phyloP scores from a whole-genome alignment of 768 basidiomycete species.

The Trametes maxima region DNA sequence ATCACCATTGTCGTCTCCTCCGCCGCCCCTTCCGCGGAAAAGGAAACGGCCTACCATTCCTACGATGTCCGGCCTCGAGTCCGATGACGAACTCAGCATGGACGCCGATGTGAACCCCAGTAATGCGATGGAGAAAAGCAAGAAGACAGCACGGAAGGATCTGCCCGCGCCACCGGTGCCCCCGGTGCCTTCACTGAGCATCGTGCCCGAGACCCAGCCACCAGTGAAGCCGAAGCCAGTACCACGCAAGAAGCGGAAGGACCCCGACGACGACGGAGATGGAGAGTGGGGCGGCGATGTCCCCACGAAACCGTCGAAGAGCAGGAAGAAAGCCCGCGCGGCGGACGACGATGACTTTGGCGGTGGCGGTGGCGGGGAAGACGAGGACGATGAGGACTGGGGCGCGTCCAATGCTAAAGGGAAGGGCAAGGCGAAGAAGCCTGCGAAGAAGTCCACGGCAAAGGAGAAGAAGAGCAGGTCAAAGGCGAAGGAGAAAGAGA shows the following conservation, averaged over 20 bases:
- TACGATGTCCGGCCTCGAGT: background rate
- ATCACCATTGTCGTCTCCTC: slow-evolving; percentile 18
- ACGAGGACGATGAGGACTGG: slow-evolving; percentile 27
- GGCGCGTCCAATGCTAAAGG: slow-evolving; percentile 24
- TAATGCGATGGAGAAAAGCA: background rate
- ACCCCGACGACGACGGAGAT: slow-evolving; percentile 17
- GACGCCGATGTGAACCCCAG: background rate
- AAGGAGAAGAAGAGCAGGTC: slow-evolving; percentile 23
- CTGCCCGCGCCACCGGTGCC: slow-evolving; percentile 7
- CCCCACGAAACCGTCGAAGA: slow-evolving; percentile 21
- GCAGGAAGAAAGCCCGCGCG: slow-evolving; percentile 23
- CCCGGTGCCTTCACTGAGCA: slow-evolving; percentile 3
- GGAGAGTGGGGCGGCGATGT: slow-evolving; percentile 21
- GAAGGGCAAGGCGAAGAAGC: slow-evolving; percentile 25
- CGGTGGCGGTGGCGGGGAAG: slow-evolving; percentile 20
- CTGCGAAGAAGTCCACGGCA: slow-evolving; percentile 7
- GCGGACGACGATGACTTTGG: slow-evolving; percentile 30
- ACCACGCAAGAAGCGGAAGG: slow-evolving; percentile 19
- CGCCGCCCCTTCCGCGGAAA: slow-evolving; percentile 19
- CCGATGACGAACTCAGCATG: background rate
- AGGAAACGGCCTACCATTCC: slow-evolving; percentile 20
- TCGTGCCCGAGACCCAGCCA: slow-evolving; percentile 20
- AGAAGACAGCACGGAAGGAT: background rate
- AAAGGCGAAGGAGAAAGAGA: slow-evolving; percentile 8
- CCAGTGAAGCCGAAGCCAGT: background rate